Conservation (phyloP, 2,329 filamentous ascomycete species). For the Xylariaceae sp. region DNA sequence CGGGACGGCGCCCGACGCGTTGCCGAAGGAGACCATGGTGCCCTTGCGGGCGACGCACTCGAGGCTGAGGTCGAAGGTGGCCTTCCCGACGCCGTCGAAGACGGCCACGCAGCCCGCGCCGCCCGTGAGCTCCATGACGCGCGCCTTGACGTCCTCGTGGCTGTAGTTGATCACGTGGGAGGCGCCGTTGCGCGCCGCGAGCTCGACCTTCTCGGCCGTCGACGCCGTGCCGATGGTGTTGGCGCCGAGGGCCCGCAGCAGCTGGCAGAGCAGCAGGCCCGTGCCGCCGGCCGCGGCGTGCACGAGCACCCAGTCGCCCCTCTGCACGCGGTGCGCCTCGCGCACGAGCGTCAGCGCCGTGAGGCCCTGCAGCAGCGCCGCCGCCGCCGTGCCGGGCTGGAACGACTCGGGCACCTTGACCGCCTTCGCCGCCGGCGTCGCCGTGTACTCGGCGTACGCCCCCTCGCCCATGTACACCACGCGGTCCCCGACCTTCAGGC, state of each 20-base stretch:
- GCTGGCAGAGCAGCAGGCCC: conserved; percentile 75
- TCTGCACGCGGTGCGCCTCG: conserved; percentile 76
- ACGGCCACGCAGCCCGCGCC: conserved; percentile 77
- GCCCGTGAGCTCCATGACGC: conserved; percentile 72
- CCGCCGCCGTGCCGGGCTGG: conserved; percentile 66
- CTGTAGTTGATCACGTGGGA: conserved; percentile 74
- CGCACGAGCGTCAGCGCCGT: conserved; percentile 81
- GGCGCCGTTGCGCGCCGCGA: conserved; percentile 74
- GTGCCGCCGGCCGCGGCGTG: conserved; percentile 88
- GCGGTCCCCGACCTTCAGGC: conserved; percentile 69
- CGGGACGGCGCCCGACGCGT: conserved; percentile 78
- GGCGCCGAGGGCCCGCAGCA: conserved; percentile 75
- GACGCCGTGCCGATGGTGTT: conserved; percentile 81
- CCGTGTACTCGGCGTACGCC: conserved; percentile 64
- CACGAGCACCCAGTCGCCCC: conserved; percentile 81
- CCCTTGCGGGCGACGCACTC: conserved; percentile 79
- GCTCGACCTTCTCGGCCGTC: conserved; percentile 71
- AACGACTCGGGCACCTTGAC: conserved; percentile 69
- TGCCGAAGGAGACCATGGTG: conserved; percentile 78
- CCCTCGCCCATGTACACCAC: conserved; percentile 70
- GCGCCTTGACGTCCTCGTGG: conserved; percentile 60
- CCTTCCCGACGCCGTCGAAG: conserved; percentile 85
- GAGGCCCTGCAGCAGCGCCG: conserved; percentile 77
- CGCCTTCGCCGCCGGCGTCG: conserved; percentile 58
- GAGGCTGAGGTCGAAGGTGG: conserved; percentile 80